These are phyloP conservation scores for Dryas octopetala DNA, from an alignment of 306 rosid genomes.

Conservation along the genomic window DNA sequence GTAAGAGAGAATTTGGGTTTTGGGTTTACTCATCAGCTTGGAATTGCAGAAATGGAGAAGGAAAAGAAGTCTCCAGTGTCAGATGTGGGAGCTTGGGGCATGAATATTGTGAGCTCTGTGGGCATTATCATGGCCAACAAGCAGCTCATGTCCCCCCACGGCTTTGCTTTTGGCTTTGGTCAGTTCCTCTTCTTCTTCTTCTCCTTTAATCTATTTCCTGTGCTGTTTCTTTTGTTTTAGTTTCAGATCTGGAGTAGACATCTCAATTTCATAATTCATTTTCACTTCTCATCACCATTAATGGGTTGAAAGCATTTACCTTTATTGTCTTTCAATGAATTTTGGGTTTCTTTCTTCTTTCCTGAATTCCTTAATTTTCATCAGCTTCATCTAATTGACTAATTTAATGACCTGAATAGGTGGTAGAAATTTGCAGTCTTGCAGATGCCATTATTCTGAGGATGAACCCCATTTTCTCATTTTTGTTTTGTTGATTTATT, in stretches of 20 bases:
- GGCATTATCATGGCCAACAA: slow-evolving; percentile 64
- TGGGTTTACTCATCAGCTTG: background rate
- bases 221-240: background rate
- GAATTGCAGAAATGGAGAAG: slow-evolving; percentile 30
- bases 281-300: background rate
- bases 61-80: slow-evolving; percentile 36
- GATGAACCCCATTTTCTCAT: background rate
- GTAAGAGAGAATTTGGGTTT: background rate
- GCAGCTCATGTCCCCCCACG: slow-evolving; percentile 51
- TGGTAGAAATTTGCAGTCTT: background rate
- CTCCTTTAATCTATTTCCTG: background rate
- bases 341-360: slow-evolving; percentile 1
- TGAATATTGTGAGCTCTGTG: slow-evolving; percentile 58
- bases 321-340: background rate
- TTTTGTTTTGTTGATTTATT: slow-evolving; percentile 9
- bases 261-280: background rate
- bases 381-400: background rate
- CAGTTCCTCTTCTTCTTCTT: slow-evolving; percentile 12
- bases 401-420: slow-evolving; percentile 6
- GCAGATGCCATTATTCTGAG: background rate
- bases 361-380: background rate
- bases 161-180: slow-evolving; percentile 56
- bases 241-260: slow-evolving; percentile 13
- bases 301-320: background rate
- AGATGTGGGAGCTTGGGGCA: slow-evolving; percentile 59